Base-by-base conservation (phyloP, 371 early-diverging fungal genomes). In the Mortierella sp. region DNA sequence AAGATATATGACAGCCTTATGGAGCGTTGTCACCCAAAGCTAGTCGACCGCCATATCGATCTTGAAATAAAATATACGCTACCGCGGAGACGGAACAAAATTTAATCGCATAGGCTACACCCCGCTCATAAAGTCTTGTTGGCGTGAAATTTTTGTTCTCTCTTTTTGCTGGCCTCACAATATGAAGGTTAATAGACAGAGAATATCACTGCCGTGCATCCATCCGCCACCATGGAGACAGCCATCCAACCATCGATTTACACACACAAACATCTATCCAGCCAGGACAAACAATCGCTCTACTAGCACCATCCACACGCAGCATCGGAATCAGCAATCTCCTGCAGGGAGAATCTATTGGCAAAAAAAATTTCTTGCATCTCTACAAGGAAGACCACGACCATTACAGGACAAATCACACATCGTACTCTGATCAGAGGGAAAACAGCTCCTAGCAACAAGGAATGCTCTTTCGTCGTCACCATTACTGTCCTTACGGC, bases 161-260 rank as follows among this genome's bases (percentile, higher is more conserved):
- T 47, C 48, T 63, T 62, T 63, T 63, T 54, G 55, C 63, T 55
- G 63, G 63, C 63, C 63, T 63, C 39, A 48, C 63, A 61, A 52
- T 44, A 63, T 63, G 63, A 63, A 63, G 63, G 63, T 63, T 54
- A 48, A 54, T n/a, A 56, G 19, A 31, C 47, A 15, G n/a, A 26
- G 32, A 24, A 30, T 58, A 34, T 19, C 24, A 15, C 41, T 4
- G 14, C 26, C 19, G 27, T 17, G n/a, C 42, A 55, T 55, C 55
- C 55, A 55, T 55, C 55, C 55, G 27, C 23, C 55, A 42, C 12
- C 39, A 3, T n/a, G n/a, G n/a, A n/a, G n/a, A n/a, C n/a, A n/a
- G n/a, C 1, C 51, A 41, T 24, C 46, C 34, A 52, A 30, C 61
- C 61, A 61, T 34, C 53, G 51, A 46, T 52, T 53, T 24, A 44